Percentiles rank a stretch among this genome's conserved stretches.
Evolutionary conservation across 768 basidiomycete species (phyloP).

Genomic region (Phylloporus arenicola): DNA sequence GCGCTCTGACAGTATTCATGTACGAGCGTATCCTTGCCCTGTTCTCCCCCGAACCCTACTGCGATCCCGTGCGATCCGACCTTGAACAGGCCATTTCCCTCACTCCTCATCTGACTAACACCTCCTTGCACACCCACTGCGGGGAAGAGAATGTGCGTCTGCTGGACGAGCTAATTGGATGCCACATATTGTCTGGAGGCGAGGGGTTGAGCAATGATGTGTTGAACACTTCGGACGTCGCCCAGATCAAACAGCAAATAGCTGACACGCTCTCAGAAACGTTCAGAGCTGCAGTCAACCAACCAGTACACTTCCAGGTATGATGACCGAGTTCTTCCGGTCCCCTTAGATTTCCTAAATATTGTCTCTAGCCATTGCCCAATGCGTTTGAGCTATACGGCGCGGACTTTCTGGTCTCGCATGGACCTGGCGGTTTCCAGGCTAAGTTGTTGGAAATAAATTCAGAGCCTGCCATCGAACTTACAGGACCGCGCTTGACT

Average conservation of each 20-base stretch:
- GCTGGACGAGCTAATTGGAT: slow-evolving; percentile 74
- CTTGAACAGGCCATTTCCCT: slow-evolving; percentile 35
- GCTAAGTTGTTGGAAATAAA: slow-evolving; percentile 88
- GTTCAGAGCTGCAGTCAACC: slow-evolving; percentile 79
- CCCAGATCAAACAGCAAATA: slow-evolving; percentile 56
- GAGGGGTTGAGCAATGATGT: slow-evolving; percentile 18
- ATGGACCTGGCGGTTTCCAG: slow-evolving; percentile 38
- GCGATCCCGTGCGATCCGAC: slow-evolving; percentile 35
- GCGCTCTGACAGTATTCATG: slow-evolving; percentile 74
- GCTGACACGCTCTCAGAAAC: slow-evolving; percentile 66
- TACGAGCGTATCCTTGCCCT: slow-evolving; percentile 81
- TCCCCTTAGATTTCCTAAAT: background rate
- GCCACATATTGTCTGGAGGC: slow-evolving; percentile 41
- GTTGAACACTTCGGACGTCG: slow-evolving; percentile 34
- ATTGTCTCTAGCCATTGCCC: slow-evolving; percentile 55
- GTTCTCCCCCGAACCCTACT: slow-evolving; percentile 76
- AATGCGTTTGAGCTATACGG: slow-evolving; percentile 97
- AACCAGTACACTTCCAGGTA: slow-evolving; percentile 83
- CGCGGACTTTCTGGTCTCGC: slow-evolving; percentile 80
- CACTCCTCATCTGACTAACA: slow-evolving; percentile 83
- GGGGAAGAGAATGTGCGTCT: slow-evolving; percentile 72
- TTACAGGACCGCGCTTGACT: slow-evolving; percentile 77
- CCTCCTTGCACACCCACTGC: slow-evolving; percentile 68
- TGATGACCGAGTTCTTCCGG: slow-evolving; percentile 3
- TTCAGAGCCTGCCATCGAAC: slow-evolving; percentile 91